Evolutionary conservation across 441 rosid species (phyloP).

Genomic region (Populus trichocarpa): DNA sequence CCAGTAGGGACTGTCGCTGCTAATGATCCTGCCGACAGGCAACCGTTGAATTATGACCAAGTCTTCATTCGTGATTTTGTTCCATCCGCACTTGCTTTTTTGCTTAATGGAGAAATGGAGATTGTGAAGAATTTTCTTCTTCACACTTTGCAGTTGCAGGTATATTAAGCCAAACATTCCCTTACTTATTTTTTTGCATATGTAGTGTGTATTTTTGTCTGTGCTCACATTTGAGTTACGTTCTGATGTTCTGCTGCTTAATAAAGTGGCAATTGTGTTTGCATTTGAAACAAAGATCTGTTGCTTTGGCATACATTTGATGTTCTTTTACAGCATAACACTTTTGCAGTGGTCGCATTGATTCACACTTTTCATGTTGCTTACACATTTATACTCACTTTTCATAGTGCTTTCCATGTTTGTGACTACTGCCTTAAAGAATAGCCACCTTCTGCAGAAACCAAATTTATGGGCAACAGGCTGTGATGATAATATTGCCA

Average conservation of each 20-base stretch:
- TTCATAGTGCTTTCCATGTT: not conserved
- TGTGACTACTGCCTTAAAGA: not conserved
- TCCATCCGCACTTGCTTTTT: constrained; percentile 82
- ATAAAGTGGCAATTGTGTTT: not conserved
- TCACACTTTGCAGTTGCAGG: constrained; percentile 90
- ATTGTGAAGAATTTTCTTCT: constrained; percentile 88
- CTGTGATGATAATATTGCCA: not conserved
- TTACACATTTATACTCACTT: not conserved
- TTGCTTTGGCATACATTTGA: not conserved
- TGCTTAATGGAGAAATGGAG: constrained; percentile 84
- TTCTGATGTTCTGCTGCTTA: not conserved
- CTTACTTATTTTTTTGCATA: not conserved
- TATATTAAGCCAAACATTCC: constrained; percentile 15
- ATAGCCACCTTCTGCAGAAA: not conserved
- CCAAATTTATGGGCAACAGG: not conserved
- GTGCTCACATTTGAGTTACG: not conserved
- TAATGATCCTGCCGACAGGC: constrained; percentile 64
- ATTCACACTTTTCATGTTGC: not conserved
- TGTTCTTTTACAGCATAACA: not conserved
- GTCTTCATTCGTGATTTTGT: constrained; percentile 93
- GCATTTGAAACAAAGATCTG: not conserved
- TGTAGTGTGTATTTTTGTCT: not conserved
- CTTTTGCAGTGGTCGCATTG: not conserved
- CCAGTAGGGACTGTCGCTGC: constrained; percentile 91
- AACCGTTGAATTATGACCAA: constrained; percentile 81